A percentile compares a stretch with the other conserved stretches of the same genome.
Conservation (phyloP, 2,329 filamentous ascomycete genomes). For the Calonectria pauciramosa region DNA sequence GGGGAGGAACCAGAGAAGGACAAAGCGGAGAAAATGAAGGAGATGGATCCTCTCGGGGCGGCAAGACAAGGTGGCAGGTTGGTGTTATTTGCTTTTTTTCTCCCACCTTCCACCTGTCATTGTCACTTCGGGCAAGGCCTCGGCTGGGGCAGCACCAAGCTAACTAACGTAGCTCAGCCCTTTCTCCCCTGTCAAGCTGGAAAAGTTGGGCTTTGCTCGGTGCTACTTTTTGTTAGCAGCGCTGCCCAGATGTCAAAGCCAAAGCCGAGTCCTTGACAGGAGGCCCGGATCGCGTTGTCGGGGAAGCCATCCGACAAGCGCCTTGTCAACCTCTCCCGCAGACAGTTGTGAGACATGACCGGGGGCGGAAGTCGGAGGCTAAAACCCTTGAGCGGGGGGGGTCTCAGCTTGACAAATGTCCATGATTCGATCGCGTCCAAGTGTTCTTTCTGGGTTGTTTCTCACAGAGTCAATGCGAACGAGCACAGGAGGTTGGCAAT, state of each 20-base stretch:
- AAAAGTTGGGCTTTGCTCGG: conserved; percentile 6
- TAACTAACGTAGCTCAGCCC: conserved; percentile 15
- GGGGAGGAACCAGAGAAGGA: background rate
- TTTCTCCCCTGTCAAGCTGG: conserved; percentile 17
- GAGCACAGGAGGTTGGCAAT: background rate
- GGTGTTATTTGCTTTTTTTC: conserved; percentile 26
- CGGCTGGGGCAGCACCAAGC: conserved; percentile 8
- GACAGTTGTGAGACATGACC: background rate
- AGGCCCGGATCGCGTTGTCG: conserved; percentile 3
- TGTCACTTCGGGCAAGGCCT: conserved; percentile 7
- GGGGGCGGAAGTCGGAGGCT: conserved; percentile 8
- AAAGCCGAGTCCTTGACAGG: background rate
- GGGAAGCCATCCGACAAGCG: conserved; percentile 10
- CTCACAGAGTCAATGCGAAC: conserved; percentile 7
- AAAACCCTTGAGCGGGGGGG: background rate
- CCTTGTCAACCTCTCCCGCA: background rate
- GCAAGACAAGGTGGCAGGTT: conserved; percentile 7
- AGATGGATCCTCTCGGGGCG: background rate
- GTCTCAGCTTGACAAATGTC: conserved; percentile 9
- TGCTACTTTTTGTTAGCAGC: conserved; percentile 2
- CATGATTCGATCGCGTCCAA: background rate
- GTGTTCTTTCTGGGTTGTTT: conserved; percentile 4
- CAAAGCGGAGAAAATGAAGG: conserved; percentile 9
- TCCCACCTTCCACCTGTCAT: conserved; percentile 16
- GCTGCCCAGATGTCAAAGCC: conserved; percentile 10